Conservation (phyloP, 2,329 filamentous ascomycete species). For the Anthostomella pinea region DNA sequence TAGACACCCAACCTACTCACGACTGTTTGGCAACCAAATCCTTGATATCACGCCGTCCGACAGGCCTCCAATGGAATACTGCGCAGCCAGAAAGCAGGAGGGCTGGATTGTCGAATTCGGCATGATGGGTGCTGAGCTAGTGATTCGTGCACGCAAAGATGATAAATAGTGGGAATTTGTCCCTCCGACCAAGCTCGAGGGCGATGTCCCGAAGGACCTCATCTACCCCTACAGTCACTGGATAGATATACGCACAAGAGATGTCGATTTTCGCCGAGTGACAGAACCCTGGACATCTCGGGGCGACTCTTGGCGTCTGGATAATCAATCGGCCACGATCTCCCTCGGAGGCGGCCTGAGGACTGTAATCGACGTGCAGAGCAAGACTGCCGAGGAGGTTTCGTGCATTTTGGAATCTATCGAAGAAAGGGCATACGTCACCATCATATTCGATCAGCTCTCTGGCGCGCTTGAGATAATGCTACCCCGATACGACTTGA, state of each 20-base stretch:
- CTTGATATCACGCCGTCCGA: constrained; percentile 1
- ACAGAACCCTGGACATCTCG: background rate
- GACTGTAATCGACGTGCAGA: background rate
- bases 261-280: constrained; percentile 2
- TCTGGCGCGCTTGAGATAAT: background rate
- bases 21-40: constrained; percentile 3
- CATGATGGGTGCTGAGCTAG: background rate
- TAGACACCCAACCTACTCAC: constrained; percentile 1
- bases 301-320: background rate
- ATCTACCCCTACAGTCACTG: constrained; percentile 4
- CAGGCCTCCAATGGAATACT: background rate
- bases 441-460: background rate
- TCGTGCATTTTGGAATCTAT: background rate
- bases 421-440: background rate
- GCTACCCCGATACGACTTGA: background rate
- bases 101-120: constrained; percentile 2
- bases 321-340: background rate
- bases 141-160: background rate
- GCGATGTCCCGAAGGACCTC: background rate
- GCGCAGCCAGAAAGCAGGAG: background rate
- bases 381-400: background rate
- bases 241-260: background rate
- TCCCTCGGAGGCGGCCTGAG: background rate
- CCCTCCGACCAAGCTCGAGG: constrained; percentile 1
- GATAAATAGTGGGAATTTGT: constrained; percentile 1